Evolutionary conservation across 345 rosid species (phyloP).

Genomic region (Hibiscus tridactylites): DNA sequence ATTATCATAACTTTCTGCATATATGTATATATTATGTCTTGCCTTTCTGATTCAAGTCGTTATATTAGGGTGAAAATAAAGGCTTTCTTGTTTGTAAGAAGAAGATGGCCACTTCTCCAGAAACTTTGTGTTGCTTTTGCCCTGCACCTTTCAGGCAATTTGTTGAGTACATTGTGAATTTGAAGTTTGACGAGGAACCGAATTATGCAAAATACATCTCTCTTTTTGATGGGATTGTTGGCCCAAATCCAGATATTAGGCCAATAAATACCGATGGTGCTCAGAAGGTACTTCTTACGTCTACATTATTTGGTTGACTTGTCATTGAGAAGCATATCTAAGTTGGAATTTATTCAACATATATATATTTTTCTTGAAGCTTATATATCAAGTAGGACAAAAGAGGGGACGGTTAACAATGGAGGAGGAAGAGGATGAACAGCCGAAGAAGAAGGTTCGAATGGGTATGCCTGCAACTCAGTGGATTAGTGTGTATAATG

Average conservation of each 20-base stretch:
- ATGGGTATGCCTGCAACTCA: conserved; percentile 99
- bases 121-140: conserved; percentile 77
- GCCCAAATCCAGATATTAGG: conserved; percentile 88
- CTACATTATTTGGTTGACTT: neutral
- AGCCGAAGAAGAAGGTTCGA: conserved; percentile 84
- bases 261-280: conserved; percentile 98
- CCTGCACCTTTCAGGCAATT: conserved; percentile 86
- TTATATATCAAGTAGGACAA: conserved; percentile 88
- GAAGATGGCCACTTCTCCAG: conserved; percentile 98
- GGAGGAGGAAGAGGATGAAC: conserved; percentile 90
- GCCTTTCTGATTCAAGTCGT: conserved; percentile 13
- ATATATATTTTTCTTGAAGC: conserved; percentile 44
- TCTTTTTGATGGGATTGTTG: conserved; percentile 85
- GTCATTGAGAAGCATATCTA: neutral
- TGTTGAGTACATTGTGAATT: conserved; percentile 83
- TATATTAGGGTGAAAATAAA: conserved; percentile 81
- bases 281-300: conserved; percentile 50
- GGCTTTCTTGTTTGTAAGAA: conserved; percentile 95
- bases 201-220: conserved; percentile 88
- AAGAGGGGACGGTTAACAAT: conserved; percentile 85
- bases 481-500: conserved; percentile 96
- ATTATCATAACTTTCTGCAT: neutral
- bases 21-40: neutral
- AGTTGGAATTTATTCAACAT: conserved; percentile 8
- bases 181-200: conserved; percentile 97